phyloP scores from a whole-genome alignment of 129 eudicot species.

The Solidago caesia region DNA sequence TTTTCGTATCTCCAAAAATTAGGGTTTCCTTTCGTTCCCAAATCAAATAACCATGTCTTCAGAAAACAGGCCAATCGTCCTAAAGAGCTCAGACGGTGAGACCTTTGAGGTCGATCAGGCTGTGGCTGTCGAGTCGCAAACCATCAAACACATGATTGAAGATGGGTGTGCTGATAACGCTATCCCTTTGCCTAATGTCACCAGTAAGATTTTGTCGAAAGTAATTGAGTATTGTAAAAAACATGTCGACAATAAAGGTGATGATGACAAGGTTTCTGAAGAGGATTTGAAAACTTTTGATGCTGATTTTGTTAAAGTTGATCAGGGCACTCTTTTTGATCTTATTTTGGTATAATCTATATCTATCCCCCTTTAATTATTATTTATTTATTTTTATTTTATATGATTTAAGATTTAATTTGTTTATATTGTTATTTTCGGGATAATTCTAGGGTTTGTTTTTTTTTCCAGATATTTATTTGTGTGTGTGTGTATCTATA shows the following conservation, averaged over 20 bases:
- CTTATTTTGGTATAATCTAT: constrained; percentile 44
- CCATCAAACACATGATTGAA: constrained; percentile 1
- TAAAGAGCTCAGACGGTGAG: constrained; percentile 2
- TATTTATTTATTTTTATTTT: background rate
- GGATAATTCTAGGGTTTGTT: background rate
- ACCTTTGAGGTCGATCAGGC: constrained; percentile 1
- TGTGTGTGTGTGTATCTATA: background rate
- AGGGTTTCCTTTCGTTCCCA: background rate
- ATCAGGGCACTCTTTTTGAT: constrained; percentile 56
- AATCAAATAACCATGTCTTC: background rate
- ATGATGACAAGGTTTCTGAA: background rate
- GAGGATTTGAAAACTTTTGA: constrained; percentile 57
- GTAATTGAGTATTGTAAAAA: constrained; percentile 12
- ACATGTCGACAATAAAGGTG: background rate
- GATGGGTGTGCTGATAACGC: background rate
- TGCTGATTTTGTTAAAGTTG: constrained; percentile 57
- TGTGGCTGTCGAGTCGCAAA: background rate
- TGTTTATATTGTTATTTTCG: background rate
- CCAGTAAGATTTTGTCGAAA: background rate
- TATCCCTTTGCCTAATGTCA: constrained; percentile 9
- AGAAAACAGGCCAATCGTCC: background rate
- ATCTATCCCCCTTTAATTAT: background rate
- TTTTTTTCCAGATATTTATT: background rate
- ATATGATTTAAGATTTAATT: background rate
- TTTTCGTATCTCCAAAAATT: no score